Base-by-base conservation (phyloP, 345 rosid species). In the Corchorus capsularis region DNA sequence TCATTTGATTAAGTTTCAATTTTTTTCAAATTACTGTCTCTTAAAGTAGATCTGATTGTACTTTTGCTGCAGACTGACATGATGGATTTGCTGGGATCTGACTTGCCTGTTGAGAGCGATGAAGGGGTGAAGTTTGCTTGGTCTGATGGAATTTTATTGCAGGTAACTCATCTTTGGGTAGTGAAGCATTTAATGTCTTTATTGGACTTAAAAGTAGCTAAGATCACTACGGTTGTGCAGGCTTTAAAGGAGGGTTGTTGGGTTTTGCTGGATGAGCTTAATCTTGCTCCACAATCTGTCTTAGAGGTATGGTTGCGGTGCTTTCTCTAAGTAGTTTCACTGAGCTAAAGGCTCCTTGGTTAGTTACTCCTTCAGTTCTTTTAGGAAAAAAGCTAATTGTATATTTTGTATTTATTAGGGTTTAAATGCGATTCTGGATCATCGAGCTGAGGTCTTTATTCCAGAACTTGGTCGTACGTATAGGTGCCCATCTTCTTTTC, bases 251-350 rank as follows among this genome's bases (percentile, higher is more conserved):
- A 92, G 77, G 99, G 99, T 79, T 90, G 88, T 68, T 95, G 99
- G 99, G 93, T 95, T 82, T 82, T 95, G 89, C 87, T 95, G 65
- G 99, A 95, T 85, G 99, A 95, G 85, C 90, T 95, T 78, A 95
- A 95, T 87, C 98, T 95, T 81, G 98, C 99, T 73, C 96, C 98
- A 27, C 99, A 95, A 80, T 95, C 99, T 68, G 99, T 95, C 79
- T 81, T 95, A 74, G 98, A 95, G 98, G 98, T 74, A 83, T 46
- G 79, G 32, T 52, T 64, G 8, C 60, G 17, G 16, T 1, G 11
- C 35, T 34, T 50, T 17, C 4, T 47, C 57, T 3, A n/a, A 7
- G 41, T 4, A 17, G n/a, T 27, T 59, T 15, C 4, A 15, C 32
- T 15, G 19, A 32, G 22, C n/a, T 9, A 50, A 0, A 59, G 8